phyloP scores from a whole-genome alignment of 345 rosid species.

The Citrus medica region DNA sequence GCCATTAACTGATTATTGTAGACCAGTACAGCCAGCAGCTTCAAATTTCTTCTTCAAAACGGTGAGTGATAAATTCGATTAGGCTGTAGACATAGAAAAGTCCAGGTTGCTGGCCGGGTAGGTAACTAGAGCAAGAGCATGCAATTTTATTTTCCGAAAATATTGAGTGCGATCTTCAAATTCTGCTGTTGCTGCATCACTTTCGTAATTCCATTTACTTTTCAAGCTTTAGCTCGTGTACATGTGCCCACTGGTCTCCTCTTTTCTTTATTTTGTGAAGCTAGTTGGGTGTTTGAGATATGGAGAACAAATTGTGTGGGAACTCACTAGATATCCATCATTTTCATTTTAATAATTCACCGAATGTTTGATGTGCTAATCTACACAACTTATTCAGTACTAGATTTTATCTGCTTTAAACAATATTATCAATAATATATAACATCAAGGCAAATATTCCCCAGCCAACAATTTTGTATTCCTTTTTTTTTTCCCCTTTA shows the following conservation, averaged over 20 bases:
- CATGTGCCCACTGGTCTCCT: slow-evolving; percentile 18
- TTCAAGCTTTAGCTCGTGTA: slow-evolving; percentile 17
- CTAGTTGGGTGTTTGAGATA: slow-evolving; percentile 15
- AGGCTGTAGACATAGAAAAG: not conserved
- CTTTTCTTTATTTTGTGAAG: not conserved
- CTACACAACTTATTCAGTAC: slow-evolving; percentile 13
- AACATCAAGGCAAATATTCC: slow-evolving; percentile 14
- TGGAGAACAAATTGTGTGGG: slow-evolving; percentile 20
- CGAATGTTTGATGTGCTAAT: slow-evolving; percentile 1
- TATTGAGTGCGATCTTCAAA: not conserved
- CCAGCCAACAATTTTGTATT: not conserved
- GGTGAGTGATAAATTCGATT: not conserved
- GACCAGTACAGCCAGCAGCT: too few relatives aligned
- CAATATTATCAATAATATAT: not conserved
- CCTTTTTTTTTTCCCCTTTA: too few relatives aligned
- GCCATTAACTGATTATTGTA: not conserved
- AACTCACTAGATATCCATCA: slow-evolving; percentile 21
- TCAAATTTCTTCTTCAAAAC: not conserved
- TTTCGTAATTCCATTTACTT: not conserved
- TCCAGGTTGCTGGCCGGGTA: not conserved
- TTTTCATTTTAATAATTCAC: slow-evolving; percentile 21
- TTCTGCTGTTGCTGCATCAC: not conserved
- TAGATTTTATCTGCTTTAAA: not conserved
- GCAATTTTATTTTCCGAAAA: not conserved
- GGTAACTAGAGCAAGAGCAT: too few relatives aligned